Evolutionary conservation across 2,329 filamentous ascomycete species (phyloP), one percentile per base, ranked within the genome.

Genomic region (Aspergillus bombycis): DNA sequence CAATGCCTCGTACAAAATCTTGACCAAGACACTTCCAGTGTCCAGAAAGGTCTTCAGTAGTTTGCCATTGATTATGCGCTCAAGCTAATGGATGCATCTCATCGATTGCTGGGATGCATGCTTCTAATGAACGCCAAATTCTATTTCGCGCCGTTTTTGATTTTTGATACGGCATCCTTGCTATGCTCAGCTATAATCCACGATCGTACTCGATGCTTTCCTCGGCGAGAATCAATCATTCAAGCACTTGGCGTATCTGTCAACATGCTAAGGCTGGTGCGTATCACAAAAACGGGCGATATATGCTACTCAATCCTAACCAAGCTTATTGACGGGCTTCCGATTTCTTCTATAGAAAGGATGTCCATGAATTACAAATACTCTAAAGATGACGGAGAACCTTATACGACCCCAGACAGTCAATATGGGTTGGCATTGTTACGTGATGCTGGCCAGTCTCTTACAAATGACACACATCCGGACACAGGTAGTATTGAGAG

Each of bases 181-280:
- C 70, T 85, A 5, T 85, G 82, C 72, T 85, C 83, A 0, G 80
- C 83, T 3, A 74, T 86, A 8, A 77, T 85, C 5, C 83, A 86
- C 63, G 84, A 86, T 62, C 69, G 74, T n/a, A 74, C 81, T 34
- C 67, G 71, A 21, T 74, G 71, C 14, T 72, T 85, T 3, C 78
- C 79, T 5, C 76, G 75, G 14, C 79, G 80, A 14, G 73, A 79
- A 1, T 77, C 81, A 19, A 74, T 83, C 19, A 67, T 82, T 26
- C 68, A 76, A 55, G 76, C 77, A 1, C 80, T 86, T 36, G 70
- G 74, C 3, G 67, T 70, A 3, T 76, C 79, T 0, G 68, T 80
- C 34, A 66, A 66, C 10, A 74, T 79, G 71, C 67, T 83, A 23
- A 67, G 73, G 3, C 62, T 63, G 21, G 64, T 72, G 46, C 61